Evolutionary conservation across 306 rosid species (phyloP).

Genomic region (Cicer judaicum): DNA sequence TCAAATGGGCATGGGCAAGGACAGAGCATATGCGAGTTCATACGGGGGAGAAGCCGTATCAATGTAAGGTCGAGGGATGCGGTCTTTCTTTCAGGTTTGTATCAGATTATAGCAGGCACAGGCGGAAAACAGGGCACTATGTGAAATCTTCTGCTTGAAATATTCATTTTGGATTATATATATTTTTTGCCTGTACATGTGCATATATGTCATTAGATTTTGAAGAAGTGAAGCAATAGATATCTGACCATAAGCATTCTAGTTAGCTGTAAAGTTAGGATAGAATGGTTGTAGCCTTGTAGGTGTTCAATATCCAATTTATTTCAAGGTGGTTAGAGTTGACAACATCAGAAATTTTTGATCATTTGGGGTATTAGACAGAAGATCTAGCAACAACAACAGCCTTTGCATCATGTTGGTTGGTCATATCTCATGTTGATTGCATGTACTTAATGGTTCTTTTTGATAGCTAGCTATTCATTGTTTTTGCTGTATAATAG

Average conservation of each 20-base stretch:
- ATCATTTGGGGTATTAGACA: slow-evolving; percentile 44
- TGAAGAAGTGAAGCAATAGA: slow-evolving; percentile 42
- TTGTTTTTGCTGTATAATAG: slow-evolving; percentile 44
- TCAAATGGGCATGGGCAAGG: slow-evolving; percentile 99
- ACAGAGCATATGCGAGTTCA: slow-evolving; percentile 96
- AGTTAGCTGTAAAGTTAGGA: slow-evolving; percentile 60
- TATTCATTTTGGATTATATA: slow-evolving; percentile 34
- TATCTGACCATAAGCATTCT: slow-evolving; percentile 47
- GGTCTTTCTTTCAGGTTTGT: slow-evolving; percentile 93
- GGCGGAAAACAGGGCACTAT: slow-evolving; percentile 90
- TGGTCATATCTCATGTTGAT: slow-evolving; percentile 44
- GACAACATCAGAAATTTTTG: slow-evolving; percentile 43
- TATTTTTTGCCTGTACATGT: slow-evolving; percentile 40
- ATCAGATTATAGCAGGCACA: slow-evolving; percentile 92
- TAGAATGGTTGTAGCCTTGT: slow-evolving; percentile 48
- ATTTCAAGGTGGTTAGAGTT: slow-evolving; percentile 45
- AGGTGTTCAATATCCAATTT: slow-evolving; percentile 50
- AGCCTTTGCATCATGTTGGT: slow-evolving; percentile 35
- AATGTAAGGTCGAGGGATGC: slow-evolving; percentile 85
- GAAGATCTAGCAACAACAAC: slow-evolving; percentile 28
- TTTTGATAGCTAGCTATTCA: slow-evolving; percentile 47
- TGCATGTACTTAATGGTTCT: slow-evolving; percentile 42
- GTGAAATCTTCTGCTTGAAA: slow-evolving; percentile 56
- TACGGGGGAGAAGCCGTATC: slow-evolving; percentile 94
- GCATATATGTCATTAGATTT: slow-evolving; percentile 53